Conservation (phyloP, 2,329 filamentous ascomycete genomes). For the Pseudocercospora eumusae region DNA sequence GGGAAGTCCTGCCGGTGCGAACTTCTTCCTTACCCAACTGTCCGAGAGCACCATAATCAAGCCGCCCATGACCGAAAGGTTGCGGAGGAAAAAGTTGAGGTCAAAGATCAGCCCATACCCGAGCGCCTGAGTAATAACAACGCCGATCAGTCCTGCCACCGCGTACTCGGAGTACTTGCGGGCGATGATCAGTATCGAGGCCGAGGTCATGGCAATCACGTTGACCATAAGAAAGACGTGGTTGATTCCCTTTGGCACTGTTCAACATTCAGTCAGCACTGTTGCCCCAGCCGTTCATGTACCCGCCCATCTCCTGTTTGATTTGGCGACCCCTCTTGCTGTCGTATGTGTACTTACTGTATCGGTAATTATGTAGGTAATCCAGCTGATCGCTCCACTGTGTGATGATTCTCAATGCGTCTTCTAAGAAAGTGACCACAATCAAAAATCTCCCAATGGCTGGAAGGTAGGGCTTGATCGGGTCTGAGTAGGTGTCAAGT, state of each 20-base stretch:
- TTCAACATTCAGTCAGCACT: neutral
- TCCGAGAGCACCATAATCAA: conserved; percentile 97
- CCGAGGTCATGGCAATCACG: conserved; percentile 76
- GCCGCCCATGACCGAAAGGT: conserved; percentile 94
- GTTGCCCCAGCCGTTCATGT: conserved; percentile 1
- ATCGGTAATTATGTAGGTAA: conserved; percentile 88
- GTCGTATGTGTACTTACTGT: conserved; percentile 66
- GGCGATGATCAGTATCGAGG: conserved; percentile 79
- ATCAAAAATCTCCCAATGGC: conserved; percentile 96
- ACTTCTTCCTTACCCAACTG: conserved; percentile 96
- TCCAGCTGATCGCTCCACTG: conserved; percentile 95
- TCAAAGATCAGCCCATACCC: conserved; percentile 98
- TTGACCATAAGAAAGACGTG: conserved; percentile 92
- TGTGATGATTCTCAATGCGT: conserved; percentile 91
- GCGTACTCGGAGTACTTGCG: conserved; percentile 93
- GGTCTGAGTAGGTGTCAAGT: conserved; percentile 83
- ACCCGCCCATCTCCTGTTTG: neutral
- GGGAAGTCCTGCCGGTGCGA: conserved; percentile 91
- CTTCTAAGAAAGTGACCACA: conserved; percentile 96
- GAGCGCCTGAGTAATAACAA: conserved; percentile 89
- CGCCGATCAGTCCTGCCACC: conserved; percentile 82
- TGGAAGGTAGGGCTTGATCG: conserved; percentile 94
- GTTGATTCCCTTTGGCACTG: conserved; percentile 84
- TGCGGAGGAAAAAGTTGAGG: conserved; percentile 99
- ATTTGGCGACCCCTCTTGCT: neutral